These are phyloP conservation scores for Mucor saturninus DNA, from an alignment of 371 early-diverging fungal genomes.

Conservation along the genomic window DNA sequence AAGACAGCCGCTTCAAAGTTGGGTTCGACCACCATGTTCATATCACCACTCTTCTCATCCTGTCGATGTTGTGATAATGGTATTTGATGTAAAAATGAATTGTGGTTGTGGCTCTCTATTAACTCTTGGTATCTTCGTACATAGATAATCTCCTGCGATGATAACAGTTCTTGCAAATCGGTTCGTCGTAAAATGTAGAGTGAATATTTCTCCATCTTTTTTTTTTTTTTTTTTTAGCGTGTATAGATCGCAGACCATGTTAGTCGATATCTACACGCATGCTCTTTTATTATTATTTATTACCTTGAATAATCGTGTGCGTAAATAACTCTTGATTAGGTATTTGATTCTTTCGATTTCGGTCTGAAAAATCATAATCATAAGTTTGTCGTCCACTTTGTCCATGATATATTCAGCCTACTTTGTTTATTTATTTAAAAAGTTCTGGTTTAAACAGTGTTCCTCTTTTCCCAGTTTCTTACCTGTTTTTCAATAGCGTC, in stretches of 20 bases:
- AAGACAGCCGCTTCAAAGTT: conserved; percentile 79
- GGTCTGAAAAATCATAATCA: conserved; percentile 72
- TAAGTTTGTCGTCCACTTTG: conserved; percentile 39
- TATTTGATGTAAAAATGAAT: conserved; percentile 59
- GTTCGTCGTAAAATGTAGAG: conserved; percentile 43
- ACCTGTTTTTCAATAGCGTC: conserved; percentile 71
- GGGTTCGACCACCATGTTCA: conserved; percentile 64
- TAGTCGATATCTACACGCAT: neutral
- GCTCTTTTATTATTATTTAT: neutral
- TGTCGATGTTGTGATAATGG: conserved; percentile 63
- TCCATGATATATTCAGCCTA: conserved; percentile 28
- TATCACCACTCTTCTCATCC: conserved; percentile 45
- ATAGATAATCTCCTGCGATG: conserved; percentile 53
- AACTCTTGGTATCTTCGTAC: conserved; percentile 55
- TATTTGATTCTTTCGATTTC: conserved; percentile 87
- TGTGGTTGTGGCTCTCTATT: conserved; percentile 48
- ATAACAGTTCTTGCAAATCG: conserved; percentile 41
- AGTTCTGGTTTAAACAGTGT: too few species aligned
- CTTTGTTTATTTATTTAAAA: neutral
- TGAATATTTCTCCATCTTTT: conserved; percentile 58
- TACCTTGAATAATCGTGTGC: conserved; percentile 72
- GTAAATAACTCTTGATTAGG: conserved; percentile 73
- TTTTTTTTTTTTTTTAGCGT: conserved; percentile 7
- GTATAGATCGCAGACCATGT: too few species aligned
- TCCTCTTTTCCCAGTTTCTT: neutral